These are phyloP conservation scores for Coix lacrymajobi DNA, from an alignment of 176 grass and related monocot species.

Conservation along the genomic window DNA sequence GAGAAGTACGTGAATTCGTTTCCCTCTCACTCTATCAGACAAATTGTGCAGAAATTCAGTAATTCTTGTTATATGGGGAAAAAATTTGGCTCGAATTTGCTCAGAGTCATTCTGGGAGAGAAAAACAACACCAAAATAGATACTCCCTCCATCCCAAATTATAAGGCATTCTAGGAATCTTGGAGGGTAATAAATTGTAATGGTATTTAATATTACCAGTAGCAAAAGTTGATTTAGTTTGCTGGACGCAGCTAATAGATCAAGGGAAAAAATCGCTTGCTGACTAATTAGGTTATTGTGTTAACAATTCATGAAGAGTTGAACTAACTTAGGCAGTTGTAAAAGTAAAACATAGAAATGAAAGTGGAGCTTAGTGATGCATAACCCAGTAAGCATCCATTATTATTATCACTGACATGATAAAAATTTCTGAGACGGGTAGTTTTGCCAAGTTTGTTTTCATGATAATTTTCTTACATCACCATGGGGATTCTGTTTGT, in stretches of 20 bases:
- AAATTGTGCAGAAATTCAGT: neutral
- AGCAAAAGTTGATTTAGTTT: neutral
- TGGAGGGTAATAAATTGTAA: neutral
- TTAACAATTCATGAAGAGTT: neutral
- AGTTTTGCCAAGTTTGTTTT: neutral
- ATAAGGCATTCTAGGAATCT: too few species aligned
- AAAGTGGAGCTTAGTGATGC: neutral
- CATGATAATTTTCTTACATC: neutral
- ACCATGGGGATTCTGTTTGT: neutral
- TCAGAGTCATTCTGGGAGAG: neutral
- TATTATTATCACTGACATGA: neutral
- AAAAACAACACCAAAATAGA: neutral
- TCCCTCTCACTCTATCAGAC: neutral
- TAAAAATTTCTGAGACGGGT: neutral
- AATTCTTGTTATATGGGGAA: neutral
- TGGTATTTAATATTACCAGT: neutral
- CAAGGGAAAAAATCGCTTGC: neutral
- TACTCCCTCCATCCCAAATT: too few species aligned
- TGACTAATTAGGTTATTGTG: neutral
- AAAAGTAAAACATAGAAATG: neutral
- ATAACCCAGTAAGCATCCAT: neutral
- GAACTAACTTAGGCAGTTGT: neutral
- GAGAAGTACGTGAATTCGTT: conserved; percentile 53
- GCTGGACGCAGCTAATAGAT: neutral
- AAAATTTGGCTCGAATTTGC: neutral